Evolutionary conservation across 2,329 filamentous ascomycete species (phyloP), one percentile per base, ranked within the genome.

Genomic region (Incumbomyces delicatus): DNA sequence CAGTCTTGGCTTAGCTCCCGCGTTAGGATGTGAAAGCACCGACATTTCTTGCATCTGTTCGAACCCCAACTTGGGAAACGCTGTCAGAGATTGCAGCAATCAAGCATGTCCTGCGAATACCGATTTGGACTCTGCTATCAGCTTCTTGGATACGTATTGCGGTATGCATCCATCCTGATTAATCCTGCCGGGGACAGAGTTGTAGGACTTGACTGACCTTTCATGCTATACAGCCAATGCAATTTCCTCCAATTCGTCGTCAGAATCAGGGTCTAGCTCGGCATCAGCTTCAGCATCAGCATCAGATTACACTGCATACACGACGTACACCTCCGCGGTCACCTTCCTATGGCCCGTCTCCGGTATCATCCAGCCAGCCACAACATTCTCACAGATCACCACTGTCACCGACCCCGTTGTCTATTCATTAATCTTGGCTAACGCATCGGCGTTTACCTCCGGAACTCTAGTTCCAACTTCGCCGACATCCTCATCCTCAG

Each of bases 31-130:
- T 57, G 4, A 4, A 8, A 33, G 52, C 20, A 51, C 46, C 37
- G 65, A 72, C 50, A 36, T 61, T 37, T 43, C 44, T 22, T 72
- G 69, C 54, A 53, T 61, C n/a, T 71, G 68, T 61, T 59, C 53
- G 27, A 64, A 57, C 46, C 22, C 51, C 18, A 52, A 72, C 61
- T 71, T 72, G 56, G 47, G 55, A 27, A 65, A 60, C 50, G 70
- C 70, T 47, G 61, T 73, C 40, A 67, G 63, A 31, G 70, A 72
- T 58, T 73, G 70, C 61, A 66, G 66, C 35, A 40, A 53, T n/a
- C 49, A 71, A 56, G 65, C 68, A 31, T 73, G 70, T 57, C 64
- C 65, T 6, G 12, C 37, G 33, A 55, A 50, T 13, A 63, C 66
- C 20, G 58, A 68, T 48, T 50, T 63, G 10, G 44, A 51, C 40